phyloP scores from a whole-genome alignment of 768 basidiomycete genomes.

The Terana coerulea region DNA sequence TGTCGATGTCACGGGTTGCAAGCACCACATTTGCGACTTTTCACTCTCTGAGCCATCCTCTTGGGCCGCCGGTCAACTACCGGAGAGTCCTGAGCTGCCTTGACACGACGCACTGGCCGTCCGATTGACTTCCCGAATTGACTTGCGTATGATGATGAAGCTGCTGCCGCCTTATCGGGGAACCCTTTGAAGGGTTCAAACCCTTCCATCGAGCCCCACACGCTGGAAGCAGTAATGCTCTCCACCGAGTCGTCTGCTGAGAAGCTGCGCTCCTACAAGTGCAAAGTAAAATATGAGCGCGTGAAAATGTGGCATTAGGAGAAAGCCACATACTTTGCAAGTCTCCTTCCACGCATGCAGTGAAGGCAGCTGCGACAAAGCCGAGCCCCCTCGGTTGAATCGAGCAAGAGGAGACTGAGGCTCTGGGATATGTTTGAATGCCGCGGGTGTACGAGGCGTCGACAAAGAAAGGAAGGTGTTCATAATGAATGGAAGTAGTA shows the following conservation, averaged over 20 bases:
- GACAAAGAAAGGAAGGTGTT: conserved; percentile 4
- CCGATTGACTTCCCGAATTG: too few species aligned
- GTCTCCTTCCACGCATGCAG: not conserved
- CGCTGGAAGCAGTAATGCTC: not conserved
- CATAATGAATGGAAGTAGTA: not conserved
- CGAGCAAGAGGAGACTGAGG: conserved; percentile 13
- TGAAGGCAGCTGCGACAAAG: not conserved
- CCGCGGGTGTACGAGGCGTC: conserved; percentile 11
- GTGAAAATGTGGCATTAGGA: not conserved
- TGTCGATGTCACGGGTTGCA: too few species aligned
- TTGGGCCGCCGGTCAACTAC: too few species aligned
- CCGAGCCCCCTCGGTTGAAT: conserved; percentile 2
- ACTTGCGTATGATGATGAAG: too few species aligned
- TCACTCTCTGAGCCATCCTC: too few species aligned
- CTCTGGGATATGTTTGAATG: conserved; percentile 6
- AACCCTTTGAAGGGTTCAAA: too few species aligned
- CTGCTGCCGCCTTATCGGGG: too few species aligned
- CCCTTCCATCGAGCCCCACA: too few species aligned
- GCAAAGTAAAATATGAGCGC: not conserved
- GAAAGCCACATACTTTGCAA: not conserved
- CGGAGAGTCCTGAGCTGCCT: too few species aligned
- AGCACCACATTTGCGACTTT: too few species aligned
- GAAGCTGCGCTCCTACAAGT: not conserved
- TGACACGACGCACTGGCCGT: too few species aligned
- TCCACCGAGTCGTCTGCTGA: not conserved